Evolutionary conservation across 495 filamentous ascomycete species (phyloP).

Genomic region (Talaromyces adpressus): DNA sequence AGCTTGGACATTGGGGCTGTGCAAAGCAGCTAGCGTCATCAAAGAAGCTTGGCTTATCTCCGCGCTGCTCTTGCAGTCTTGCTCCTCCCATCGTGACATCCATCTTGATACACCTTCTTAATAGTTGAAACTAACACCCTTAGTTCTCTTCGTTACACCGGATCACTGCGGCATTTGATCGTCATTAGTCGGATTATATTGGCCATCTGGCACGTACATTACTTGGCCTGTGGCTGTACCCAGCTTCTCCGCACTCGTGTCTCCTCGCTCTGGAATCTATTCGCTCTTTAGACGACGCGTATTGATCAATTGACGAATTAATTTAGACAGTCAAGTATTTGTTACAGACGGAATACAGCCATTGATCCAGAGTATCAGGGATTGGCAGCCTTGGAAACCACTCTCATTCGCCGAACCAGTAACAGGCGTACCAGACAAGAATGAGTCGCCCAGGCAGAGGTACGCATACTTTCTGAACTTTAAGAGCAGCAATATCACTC

Average conservation of each 20-base stretch:
- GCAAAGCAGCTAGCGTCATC: neutral
- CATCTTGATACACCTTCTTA: neutral
- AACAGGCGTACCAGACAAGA: neutral
- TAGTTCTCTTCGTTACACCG: neutral
- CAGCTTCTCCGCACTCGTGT: slow-evolving; percentile 1
- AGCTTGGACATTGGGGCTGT: slow-evolving; percentile 2
- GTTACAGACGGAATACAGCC: neutral
- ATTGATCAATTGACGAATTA: neutral
- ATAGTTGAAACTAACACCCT: neutral
- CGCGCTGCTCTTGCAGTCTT: neutral
- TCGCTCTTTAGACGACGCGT: neutral
- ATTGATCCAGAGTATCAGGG: neutral
- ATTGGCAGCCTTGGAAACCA: neutral
- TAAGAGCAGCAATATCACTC: neutral
- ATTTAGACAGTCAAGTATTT: neutral
- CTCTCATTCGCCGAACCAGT: neutral
- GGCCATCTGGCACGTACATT: neutral
- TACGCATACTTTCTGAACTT: neutral
- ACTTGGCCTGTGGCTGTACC: neutral
- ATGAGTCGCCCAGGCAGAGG: neutral
- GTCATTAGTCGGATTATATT: neutral
- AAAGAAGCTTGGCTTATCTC: slow-evolving; percentile 4
- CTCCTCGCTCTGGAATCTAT: neutral
- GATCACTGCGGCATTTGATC: neutral
- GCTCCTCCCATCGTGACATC: neutral